Evolutionary conservation across 495 filamentous ascomycete species (phyloP), one percentile per base, ranked within the genome.

Genomic region (Hypomontagnella monticulosa): DNA sequence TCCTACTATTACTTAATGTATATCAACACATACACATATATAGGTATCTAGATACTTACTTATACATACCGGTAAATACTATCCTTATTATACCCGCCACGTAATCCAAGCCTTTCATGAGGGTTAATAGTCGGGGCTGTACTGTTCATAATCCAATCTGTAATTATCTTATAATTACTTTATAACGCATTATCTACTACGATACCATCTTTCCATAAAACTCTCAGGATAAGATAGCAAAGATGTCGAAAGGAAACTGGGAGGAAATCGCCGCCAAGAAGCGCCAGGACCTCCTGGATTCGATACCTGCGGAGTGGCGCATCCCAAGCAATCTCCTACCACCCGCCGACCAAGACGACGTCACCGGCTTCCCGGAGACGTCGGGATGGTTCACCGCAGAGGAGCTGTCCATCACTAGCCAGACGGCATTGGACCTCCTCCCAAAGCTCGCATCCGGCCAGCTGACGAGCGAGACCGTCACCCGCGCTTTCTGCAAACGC

Each of bases 251-350:
- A 5, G 65, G 52, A 40, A 62, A 66, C 27, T 81, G 79, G 79
- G 72, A 78, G 52, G 63, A 69, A 20, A 62, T 78, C 30, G 74
- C 73, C 16, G 73, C 74, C 10, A 71, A 71, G 61, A 79, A 80
- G 66, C 73, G 78, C 30, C 69, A 62, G 30, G 63, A 67, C 6
- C 54, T 81, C 9, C 30, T 51, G n/a, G 58, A 64, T 34, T 73
- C 73, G 0, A 78, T 81, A 18, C 78, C 79, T 1, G 46, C 69
- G 15, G 76, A 80, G 36, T 81, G 72, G 71, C 72, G 64, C 60
- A 71, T 81, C 18, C 79, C 77, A n/a, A 57, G n/a, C 23, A 44
- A 73, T 38, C 68, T 79, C 19, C 65, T 77, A 4, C 78, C 78
- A 8, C 70, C 74, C n/a, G 63, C 69, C 2, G 61, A 67, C 19